phyloP scores from a whole-genome alignment of 2,329 filamentous ascomycete species.

The Neobulgaria alba region DNA sequence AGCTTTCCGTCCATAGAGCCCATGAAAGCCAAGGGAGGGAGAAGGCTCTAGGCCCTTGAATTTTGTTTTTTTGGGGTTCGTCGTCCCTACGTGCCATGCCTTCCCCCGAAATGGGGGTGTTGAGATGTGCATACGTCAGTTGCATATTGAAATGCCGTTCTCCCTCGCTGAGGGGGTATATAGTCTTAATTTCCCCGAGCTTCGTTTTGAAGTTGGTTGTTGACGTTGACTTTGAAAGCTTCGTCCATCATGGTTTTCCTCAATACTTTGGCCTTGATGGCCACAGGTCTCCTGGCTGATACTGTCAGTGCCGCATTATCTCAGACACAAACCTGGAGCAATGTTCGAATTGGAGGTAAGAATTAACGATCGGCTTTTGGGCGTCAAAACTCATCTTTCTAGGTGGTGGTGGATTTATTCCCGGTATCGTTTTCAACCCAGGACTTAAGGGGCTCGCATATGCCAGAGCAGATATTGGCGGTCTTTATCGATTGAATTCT shows the following conservation, averaged over 20 bases:
- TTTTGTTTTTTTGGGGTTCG: slow-evolving; percentile 5
- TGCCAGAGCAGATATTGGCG: slow-evolving; percentile 50
- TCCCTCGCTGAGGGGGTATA: slow-evolving; percentile 1
- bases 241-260: slow-evolving; percentile 5
- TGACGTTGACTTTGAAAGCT: not conserved
- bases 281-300: slow-evolving; percentile 8
- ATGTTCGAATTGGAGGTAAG: slow-evolving; percentile 40
- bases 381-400: not conserved
- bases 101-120: not conserved
- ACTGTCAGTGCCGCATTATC: slow-evolving; percentile 11
- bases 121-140: not conserved
- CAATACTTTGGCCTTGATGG: slow-evolving; percentile 8
- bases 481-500: slow-evolving; percentile 45
- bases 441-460: slow-evolving; percentile 42
- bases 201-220: not conserved
- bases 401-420: slow-evolving; percentile 46
- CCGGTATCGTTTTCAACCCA: slow-evolving; percentile 48
- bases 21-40: not conserved
- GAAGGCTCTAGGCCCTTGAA: not conserved
- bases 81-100: slow-evolving; percentile 11
- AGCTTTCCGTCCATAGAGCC: not conserved
- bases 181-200: slow-evolving; percentile 3
- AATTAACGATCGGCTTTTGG: not conserved
- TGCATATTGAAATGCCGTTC: not conserved
- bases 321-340: slow-evolving; percentile 32